Percentiles rank a stretch among this genome's conserved stretches.
Evolutionary conservation across 352 stramenopile genomes (phyloP).

Genomic region (Globisporangium heterothallicum): DNA sequence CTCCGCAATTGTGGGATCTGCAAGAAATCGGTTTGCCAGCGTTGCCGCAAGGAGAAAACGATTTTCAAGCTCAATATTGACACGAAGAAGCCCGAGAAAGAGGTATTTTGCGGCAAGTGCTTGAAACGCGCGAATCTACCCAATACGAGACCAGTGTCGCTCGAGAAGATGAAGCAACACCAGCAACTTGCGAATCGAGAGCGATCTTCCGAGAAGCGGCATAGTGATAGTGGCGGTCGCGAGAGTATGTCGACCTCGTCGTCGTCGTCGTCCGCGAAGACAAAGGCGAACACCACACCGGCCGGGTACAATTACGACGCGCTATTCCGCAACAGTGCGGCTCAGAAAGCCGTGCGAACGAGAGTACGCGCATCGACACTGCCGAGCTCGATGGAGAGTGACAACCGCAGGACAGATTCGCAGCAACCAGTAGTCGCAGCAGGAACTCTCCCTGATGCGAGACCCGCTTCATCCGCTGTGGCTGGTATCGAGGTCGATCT

Average conservation of each 20-base stretch:
- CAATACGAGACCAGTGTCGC: slow-evolving; percentile 15
- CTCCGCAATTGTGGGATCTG: slow-evolving; percentile 37
- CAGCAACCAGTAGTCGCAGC: too few species aligned
- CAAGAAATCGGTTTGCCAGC: slow-evolving; percentile 39
- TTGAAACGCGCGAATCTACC: slow-evolving; percentile 22
- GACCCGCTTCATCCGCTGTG: neutral
- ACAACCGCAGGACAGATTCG: neutral
- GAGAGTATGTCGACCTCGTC: neutral
- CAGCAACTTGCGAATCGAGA: slow-evolving; percentile 9
- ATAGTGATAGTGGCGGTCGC: neutral
- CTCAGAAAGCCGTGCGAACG: neutral
- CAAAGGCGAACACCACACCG: slow-evolving; percentile 1
- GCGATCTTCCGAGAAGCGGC: neutral
- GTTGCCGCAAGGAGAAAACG: slow-evolving; percentile 25
- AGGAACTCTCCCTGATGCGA: neutral
- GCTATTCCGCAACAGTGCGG: slow-evolving; percentile 27
- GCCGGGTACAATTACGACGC: slow-evolving; percentile 39
- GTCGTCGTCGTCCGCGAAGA: slow-evolving; percentile 2
- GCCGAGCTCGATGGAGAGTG: neutral
- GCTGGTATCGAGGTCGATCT: slow-evolving; percentile 1
- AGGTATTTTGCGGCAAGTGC: slow-evolving; percentile 42
- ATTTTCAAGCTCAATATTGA: slow-evolving; percentile 31
- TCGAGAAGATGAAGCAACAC: slow-evolving; percentile 4
- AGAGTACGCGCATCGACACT: slow-evolving; percentile 8
- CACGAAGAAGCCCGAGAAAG: slow-evolving; percentile 23